These are phyloP conservation scores for Marasmius tenuissimus DNA, from an alignment of 1,284 basidiomycete genomes.

Conservation along the genomic window DNA sequence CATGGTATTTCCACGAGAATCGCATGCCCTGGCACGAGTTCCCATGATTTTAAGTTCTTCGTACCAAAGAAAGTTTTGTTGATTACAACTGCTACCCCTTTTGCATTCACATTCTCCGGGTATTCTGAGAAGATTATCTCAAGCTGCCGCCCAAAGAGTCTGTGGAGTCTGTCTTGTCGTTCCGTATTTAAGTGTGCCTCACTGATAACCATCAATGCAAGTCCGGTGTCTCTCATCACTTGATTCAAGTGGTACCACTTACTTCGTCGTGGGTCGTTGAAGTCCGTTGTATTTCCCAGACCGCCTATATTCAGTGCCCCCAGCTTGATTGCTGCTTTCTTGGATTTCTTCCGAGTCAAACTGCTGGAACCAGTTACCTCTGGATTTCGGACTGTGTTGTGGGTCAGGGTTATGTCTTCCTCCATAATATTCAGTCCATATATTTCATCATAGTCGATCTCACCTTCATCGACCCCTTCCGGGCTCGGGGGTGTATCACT, in stretches of 20 bases:
- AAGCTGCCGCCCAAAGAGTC: slow-evolving; percentile 7
- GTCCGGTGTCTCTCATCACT: slow-evolving; percentile 14
- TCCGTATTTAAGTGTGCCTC: slow-evolving; percentile 25
- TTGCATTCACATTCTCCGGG: not conserved
- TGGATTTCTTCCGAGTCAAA: not conserved
- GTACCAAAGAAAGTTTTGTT: not conserved
- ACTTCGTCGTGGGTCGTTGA: not conserved
- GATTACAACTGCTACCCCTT: not conserved
- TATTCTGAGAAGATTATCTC: not conserved
- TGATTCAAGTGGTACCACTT: slow-evolving; percentile 24
- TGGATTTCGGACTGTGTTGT: no score
- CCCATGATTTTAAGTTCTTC: not conserved
- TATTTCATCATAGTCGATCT: not conserved
- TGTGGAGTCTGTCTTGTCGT: not conserved
- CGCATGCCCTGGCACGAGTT: not conserved
- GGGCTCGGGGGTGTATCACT: not conserved
- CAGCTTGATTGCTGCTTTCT: slow-evolving; percentile 12
- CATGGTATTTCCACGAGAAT: slow-evolving; percentile 6
- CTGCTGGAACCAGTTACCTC: no score
- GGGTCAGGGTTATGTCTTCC: no score
- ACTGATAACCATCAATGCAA: slow-evolving; percentile 22
- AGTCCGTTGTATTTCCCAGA: not conserved
- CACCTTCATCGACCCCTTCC: not conserved
- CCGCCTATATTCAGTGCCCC: slow-evolving; percentile 21
- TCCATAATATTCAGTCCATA: not conserved